Conservation (phyloP, 176 grass and related monocot genomes). For the Aegilops tauschii region DNA sequence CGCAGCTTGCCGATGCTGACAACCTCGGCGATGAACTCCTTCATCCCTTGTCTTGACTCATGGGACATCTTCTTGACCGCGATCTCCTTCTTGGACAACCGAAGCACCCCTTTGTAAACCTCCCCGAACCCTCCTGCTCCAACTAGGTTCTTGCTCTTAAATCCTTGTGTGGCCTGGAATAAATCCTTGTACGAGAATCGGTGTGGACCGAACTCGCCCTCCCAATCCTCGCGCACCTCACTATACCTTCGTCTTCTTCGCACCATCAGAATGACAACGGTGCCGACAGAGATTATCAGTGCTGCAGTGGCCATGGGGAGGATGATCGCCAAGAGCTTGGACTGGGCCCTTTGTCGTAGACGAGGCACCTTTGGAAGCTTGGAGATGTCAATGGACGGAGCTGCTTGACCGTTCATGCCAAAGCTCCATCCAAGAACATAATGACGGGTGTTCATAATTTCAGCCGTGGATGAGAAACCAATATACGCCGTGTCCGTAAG, state of each 20-base stretch:
- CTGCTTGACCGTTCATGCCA: conserved; percentile 18
- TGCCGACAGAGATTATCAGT: neutral
- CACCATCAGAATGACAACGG: neutral
- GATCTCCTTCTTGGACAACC: conserved; percentile 9
- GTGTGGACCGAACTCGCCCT: conserved; percentile 18
- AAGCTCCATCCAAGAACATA: conserved; percentile 48
- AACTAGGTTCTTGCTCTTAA: conserved; percentile 24
- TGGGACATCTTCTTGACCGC: conserved; percentile 38
- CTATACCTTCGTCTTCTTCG: conserved; percentile 10
- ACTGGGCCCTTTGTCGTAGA: neutral
- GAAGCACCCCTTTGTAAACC: conserved; percentile 36
- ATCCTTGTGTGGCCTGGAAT: conserved; percentile 27
- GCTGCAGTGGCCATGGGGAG: conserved; percentile 16
- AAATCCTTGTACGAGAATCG: conserved; percentile 12
- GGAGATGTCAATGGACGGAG: conserved; percentile 17
- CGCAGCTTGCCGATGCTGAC: neutral
- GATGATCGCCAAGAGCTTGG: conserved; percentile 11
- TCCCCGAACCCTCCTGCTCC: conserved; percentile 38
- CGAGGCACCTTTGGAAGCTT: conserved; percentile 26
- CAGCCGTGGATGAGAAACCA: neutral
- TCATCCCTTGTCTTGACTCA: conserved; percentile 46
- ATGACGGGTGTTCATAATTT: neutral
- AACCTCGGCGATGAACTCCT: conserved; percentile 34
- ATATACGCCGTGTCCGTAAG: neutral
- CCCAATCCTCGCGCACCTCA: conserved; percentile 41